A percentile compares a stretch with the other conserved stretches of the same genome.
Conservation (phyloP, 2,329 filamentous ascomycete species). For the Xylaria sp. region DNA sequence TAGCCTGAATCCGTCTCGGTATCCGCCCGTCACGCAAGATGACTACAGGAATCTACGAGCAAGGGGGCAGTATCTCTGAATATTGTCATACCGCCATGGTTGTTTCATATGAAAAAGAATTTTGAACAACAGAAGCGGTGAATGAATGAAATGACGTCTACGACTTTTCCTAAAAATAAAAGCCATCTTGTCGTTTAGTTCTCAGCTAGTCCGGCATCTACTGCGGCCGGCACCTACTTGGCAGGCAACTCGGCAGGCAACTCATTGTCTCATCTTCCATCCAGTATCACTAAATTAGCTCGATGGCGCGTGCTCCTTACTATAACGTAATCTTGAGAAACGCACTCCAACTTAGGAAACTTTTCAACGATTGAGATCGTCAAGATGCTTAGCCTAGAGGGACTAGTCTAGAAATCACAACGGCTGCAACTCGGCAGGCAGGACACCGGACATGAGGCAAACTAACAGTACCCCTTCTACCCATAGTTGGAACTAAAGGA, state of each 20-base stretch:
- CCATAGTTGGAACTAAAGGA: background rate
- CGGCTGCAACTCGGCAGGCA: background rate
- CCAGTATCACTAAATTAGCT: background rate
- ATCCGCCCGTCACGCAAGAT: conserved; percentile 54
- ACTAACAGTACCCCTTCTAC: background rate
- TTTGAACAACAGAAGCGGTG: background rate
- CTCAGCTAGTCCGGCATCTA: no score
- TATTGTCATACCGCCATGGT: background rate
- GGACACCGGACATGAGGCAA: no score
- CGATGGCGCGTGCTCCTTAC: background rate
- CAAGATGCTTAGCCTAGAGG: background rate
- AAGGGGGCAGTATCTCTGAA: conserved; percentile 45
- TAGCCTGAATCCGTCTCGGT: conserved; percentile 57
- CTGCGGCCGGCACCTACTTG: no score
- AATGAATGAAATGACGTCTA: background rate
- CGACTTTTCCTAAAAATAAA: background rate
- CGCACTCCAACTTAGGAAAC: background rate
- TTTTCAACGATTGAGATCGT: background rate
- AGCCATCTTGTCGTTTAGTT: background rate
- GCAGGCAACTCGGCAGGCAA: no score
- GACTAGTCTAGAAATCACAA: background rate
- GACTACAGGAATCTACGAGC: conserved; percentile 46
- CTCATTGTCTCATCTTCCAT: no score
- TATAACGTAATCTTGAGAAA: background rate
- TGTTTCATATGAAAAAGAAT: background rate